A percentile compares a stretch with the other conserved stretches of the same genome.
Conservation (phyloP, 169 alveolate species). For the Amoebophrya sp. region DNA sequence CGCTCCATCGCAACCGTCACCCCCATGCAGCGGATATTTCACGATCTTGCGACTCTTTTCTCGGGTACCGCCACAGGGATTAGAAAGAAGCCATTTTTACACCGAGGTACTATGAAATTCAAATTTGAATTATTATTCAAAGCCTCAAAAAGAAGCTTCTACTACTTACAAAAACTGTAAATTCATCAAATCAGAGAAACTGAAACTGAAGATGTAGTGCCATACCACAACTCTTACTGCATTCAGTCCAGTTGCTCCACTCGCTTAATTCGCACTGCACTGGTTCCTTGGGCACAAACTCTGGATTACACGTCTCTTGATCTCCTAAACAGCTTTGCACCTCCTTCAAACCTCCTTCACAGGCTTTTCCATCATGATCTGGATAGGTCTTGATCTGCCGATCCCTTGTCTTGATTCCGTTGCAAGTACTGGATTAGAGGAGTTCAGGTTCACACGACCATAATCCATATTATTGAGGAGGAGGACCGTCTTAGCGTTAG, state of each 20-base stretch:
- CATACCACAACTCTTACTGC: not conserved
- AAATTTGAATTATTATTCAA: too few relatives aligned
- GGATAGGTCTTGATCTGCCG: not conserved
- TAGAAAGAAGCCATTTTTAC: too few relatives aligned
- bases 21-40: not conserved
- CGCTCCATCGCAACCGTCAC: not conserved
- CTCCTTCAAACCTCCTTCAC: not conserved
- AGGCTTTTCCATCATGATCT: not conserved
- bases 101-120: too few relatives aligned
- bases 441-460: too few relatives aligned
- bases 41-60: not conserved
- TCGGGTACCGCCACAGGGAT: not conserved
- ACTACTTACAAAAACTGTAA: too few relatives aligned
- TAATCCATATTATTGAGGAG: too few relatives aligned
- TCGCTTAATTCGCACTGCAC: not conserved
- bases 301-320: not conserved
- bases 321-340: not conserved
- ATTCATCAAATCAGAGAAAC: too few relatives aligned
- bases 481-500: too few relatives aligned
- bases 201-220: too few relatives aligned
- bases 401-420: not conserved
- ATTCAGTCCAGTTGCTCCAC: conserved; percentile 11
- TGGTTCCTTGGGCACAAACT: conserved; percentile 4
- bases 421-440: not conserved
- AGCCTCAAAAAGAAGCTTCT: too few relatives aligned